phyloP scores from a whole-genome alignment of 768 basidiomycete species.

The Boletellus sp. region DNA sequence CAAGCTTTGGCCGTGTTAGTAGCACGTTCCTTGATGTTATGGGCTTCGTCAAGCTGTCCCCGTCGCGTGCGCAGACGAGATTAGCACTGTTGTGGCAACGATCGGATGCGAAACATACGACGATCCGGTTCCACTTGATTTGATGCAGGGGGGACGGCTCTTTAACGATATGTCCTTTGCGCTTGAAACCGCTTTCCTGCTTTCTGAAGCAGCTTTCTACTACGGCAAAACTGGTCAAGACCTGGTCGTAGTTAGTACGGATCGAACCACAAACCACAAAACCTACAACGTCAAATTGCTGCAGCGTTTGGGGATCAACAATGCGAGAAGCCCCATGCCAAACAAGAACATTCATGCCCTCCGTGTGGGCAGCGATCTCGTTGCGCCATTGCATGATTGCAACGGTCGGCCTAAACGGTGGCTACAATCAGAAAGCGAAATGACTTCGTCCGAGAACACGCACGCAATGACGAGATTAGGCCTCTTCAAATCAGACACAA shows the following conservation, averaged over 20 bases:
- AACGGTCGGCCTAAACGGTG: constrained; percentile 40
- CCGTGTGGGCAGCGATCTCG: constrained; percentile 84
- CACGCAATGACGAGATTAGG: constrained; percentile 94
- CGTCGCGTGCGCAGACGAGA: not conserved
- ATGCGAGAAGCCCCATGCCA: constrained; percentile 86
- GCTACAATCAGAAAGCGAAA: not conserved
- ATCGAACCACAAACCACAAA: not conserved
- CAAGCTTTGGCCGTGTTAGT: constrained; percentile 98
- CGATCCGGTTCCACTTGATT: constrained; percentile 79
- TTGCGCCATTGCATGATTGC: constrained; percentile 85
- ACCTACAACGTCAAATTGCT: constrained; percentile 84
- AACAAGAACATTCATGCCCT: constrained; percentile 79
- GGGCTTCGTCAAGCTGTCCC: constrained; percentile 87
- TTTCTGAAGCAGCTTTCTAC: constrained; percentile 91
- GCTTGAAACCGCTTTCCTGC: constrained; percentile 89
- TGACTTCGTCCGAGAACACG: constrained; percentile 23
- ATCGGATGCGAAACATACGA: constrained; percentile 43
- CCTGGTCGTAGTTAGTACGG: constrained; percentile 37
- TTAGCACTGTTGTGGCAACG: not conserved
- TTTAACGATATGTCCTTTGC: constrained; percentile 77
- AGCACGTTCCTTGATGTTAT: constrained; percentile 94
- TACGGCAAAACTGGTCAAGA: constrained; percentile 84
- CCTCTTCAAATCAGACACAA: constrained; percentile 71
- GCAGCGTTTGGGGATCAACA: constrained; percentile 59
- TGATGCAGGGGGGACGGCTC: constrained; percentile 84